Percentiles rank a stretch among this genome's conserved stretches.
phyloP scores from a whole-genome alignment of 768 basidiomycete genomes.

The Lactarius hatsudake region DNA sequence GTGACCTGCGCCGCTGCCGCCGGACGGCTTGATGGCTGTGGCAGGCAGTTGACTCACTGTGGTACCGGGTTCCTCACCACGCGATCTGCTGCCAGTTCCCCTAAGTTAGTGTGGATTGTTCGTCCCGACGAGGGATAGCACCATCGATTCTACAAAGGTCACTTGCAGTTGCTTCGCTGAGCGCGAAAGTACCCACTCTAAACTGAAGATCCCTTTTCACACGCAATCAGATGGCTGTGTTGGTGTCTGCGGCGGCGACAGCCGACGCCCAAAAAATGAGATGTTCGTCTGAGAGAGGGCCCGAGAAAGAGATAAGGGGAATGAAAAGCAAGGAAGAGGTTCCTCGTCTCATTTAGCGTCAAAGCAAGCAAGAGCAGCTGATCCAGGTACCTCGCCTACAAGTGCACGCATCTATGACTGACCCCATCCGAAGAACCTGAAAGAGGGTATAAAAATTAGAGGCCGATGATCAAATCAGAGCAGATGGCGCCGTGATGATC shows the following conservation, averaged over 20 bases:
- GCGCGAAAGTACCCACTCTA: conserved; percentile 13
- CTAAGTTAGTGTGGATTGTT: neutral
- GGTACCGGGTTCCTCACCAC: neutral
- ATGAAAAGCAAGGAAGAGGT: too few species aligned
- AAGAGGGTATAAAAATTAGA: neutral
- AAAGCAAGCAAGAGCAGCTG: neutral
- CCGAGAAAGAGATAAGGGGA: too few species aligned
- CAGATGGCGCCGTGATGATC: neutral
- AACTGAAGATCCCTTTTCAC: neutral
- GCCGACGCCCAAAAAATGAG: neutral
- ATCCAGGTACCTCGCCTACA: neutral
- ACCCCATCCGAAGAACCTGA: neutral
- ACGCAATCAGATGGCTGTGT: conserved; percentile 2
- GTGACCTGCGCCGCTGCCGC: neutral
- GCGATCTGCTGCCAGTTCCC: neutral
- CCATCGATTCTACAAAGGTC: neutral
- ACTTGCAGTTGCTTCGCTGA: conserved; percentile 15
- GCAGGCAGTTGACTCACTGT: neutral
- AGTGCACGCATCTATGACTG: neutral
- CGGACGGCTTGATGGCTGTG: neutral
- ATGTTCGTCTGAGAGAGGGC: too few species aligned
- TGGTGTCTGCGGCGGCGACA: neutral
- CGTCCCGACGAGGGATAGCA: neutral
- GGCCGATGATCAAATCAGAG: neutral
- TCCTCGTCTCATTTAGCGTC: neutral